Evolutionary conservation across 192 early-diverging fungal genomes (phyloP).

Genomic region (Mortierella alpina): DNA sequence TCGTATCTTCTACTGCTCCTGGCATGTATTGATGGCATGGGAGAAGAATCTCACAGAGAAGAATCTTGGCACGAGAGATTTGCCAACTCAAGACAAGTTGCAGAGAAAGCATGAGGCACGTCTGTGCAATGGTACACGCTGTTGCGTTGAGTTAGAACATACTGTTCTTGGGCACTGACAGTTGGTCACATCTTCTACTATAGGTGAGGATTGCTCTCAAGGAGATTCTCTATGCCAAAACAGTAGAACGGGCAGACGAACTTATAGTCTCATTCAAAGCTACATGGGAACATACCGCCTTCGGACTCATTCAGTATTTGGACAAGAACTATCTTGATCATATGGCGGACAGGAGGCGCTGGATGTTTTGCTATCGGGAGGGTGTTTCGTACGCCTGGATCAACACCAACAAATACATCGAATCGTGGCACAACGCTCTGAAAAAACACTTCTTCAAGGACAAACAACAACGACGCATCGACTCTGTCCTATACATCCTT

Average conservation of each 20-base stretch:
- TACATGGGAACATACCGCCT: background rate
- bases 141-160: no score
- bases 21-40: slow-evolving; percentile 11
- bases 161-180: no score
- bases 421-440: slow-evolving; percentile 15
- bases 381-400: slow-evolving; percentile 7
- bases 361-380: slow-evolving; percentile 26
- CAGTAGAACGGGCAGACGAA: background rate
- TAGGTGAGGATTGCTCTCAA: no score
- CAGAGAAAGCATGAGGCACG: background rate
- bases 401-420: slow-evolving; percentile 18
- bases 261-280: background rate
- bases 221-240: slow-evolving; percentile 7
- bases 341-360: slow-evolving; percentile 12
- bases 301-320: slow-evolving; percentile 1
- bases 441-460: slow-evolving; percentile 14
- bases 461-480: slow-evolving; percentile 14
- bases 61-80: background rate
- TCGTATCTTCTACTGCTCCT: background rate
- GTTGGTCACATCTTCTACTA: no score
- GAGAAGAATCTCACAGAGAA: slow-evolving; percentile 1
- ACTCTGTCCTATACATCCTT: slow-evolving; percentile 3
- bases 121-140: no score
- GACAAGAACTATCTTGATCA: slow-evolving; percentile 16
- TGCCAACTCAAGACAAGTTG: background rate